These are phyloP conservation scores for Macrolepiota dolichaula DNA, from an alignment of 768 basidiomycete genomes.

Conservation along the genomic window DNA sequence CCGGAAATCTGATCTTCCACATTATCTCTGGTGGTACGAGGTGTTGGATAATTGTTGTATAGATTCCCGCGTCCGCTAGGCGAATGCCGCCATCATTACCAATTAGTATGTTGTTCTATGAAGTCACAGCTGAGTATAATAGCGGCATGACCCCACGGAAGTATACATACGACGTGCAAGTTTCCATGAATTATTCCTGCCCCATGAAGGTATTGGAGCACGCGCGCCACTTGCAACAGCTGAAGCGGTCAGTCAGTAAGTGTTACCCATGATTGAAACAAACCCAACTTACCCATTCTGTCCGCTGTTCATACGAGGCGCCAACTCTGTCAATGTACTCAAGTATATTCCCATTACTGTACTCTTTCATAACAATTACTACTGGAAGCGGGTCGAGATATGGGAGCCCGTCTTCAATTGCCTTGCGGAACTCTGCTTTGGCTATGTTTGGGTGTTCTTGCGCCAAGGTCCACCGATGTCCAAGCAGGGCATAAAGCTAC, in stretches of 20 bases:
- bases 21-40: background rate
- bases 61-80: background rate
- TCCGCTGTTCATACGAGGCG: background rate
- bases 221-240: background rate
- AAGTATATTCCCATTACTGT: conserved; percentile 2
- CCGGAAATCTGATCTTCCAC: background rate
- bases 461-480: background rate
- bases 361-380: conserved; percentile 2
- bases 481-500: background rate
- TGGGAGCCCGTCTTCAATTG: background rate
- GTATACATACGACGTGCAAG: background rate
- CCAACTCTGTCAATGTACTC: background rate
- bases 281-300: background rate
- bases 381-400: background rate
- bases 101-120: conserved; percentile 4
- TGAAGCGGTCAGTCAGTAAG: background rate
- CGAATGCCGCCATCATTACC: background rate
- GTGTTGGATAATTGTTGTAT: background rate
- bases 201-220: background rate
- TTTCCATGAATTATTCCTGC: background rate
- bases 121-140: background rate
- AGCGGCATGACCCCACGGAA: background rate
- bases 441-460: conserved; percentile 1
- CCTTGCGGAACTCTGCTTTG: background rate
- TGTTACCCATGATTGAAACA: background rate